phyloP scores from a whole-genome alignment of 1,284 basidiomycete species.

The Lignosus rhinocerotis region DNA sequence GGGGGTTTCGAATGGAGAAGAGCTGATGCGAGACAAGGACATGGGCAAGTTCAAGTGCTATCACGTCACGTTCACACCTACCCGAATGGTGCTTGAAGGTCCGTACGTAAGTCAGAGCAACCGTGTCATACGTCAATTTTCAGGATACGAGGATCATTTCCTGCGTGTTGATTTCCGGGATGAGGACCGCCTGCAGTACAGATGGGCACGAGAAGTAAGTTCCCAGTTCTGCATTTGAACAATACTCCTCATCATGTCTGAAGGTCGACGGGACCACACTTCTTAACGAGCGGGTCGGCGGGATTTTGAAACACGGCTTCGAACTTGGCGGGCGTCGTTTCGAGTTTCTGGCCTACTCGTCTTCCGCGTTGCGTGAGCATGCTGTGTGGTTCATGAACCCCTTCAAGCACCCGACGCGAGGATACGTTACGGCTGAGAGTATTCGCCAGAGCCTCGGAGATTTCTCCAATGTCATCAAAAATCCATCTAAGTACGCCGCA shows the following conservation, averaged over 20 bases:
- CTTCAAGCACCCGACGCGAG: conserved; percentile 49
- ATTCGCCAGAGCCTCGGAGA: conserved; percentile 67
- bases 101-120: conserved; percentile 71
- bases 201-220: conserved; percentile 57
- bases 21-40: conserved; percentile 4
- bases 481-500: conserved; percentile 78
- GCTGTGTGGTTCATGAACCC: conserved; percentile 76
- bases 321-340: conserved; percentile 67
- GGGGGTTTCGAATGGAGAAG: neutral
- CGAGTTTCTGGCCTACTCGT: conserved; percentile 76
- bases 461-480: conserved; percentile 56
- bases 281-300: conserved; percentile 61
- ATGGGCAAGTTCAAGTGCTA: conserved; percentile 52
- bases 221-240: no score
- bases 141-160: conserved; percentile 62
- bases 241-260: neutral
- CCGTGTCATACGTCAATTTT: conserved; percentile 59
- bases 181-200: conserved; percentile 68
- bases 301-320: conserved; percentile 64
- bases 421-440: conserved; percentile 47
- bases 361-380: conserved; percentile 68
- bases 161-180: conserved; percentile 79
- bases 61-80: conserved; percentile 72
- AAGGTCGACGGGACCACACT: conserved; percentile 56
- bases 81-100: conserved; percentile 69